Base-by-base conservation (phyloP, 352 stramenopile species). In the Pythium scleroteichum region DNA sequence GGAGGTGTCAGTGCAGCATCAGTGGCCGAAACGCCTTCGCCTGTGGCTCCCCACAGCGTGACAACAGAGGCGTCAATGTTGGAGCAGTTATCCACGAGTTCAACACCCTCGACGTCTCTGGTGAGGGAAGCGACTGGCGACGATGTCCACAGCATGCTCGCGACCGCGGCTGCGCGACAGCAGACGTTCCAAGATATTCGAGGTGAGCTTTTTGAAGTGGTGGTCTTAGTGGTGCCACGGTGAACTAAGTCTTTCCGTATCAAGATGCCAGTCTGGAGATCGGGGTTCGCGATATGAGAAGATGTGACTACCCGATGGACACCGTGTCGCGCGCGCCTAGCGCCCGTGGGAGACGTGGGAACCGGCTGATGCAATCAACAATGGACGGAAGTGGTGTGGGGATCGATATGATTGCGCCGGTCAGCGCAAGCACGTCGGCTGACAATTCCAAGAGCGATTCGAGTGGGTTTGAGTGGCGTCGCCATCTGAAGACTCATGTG, bases 401-500 rank as follows among this genome's bases (percentile, higher is more conserved):
- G 41, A 17, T n/a, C 12, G 33, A 55, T 2, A 45, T 3, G 0
- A n/a, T 16, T 12, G 7, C 7, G 33, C 33, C 33, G 2, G 33
- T 2, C 22, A 19, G 24, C 24, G n/a, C 7, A 33, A 26, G 7
- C 13, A 40, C 38, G 4, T 14, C 4, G 14, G n/a, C 2, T 48
- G 38, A 4, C 13, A 27, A 5, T 4, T 1, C 3, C 17, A 8
- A 26, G 20, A 58, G 26, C 26, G 26, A 27, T 35, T 35, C 29
- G 29, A 10, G 19, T 10, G 56, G 20, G 13, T 29, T 59, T 16
- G 4, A 38, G 20, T 88, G 78, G 78, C 68, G 69, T 6, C 59
- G 59, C 16, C 64, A 80, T 54, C 54, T 88, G 9, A 68, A 86
- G 45, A 59, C 68, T 16, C 75, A 88, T 26, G 69, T 85, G 4